phyloP scores from a whole-genome alignment of 2,329 filamentous ascomycete species.

The Pseudogymnoascus sp. region DNA sequence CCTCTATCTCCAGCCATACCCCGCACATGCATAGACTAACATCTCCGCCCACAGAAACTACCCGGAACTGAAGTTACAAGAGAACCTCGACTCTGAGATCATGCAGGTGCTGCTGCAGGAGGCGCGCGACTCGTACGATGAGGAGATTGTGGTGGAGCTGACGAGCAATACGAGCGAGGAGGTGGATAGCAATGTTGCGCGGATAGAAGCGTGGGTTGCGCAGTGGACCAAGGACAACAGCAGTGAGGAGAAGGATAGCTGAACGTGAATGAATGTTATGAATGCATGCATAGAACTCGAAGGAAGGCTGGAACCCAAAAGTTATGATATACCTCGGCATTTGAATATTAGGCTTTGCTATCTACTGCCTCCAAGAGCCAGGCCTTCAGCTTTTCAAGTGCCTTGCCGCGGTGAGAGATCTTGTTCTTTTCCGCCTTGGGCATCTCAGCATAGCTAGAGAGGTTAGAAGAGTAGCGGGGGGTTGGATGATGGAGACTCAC shows the following conservation, averaged over 20 bases:
- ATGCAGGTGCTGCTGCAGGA: slow-evolving; percentile 93
- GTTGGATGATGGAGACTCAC: slow-evolving; percentile 17
- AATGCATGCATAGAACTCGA: neutral
- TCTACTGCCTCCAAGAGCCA: slow-evolving; percentile 49
- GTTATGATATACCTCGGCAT: neutral
- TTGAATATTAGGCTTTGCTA: neutral
- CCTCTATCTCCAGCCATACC: neutral
- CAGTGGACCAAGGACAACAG: slow-evolving; percentile 68
- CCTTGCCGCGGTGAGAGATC: slow-evolving; percentile 83
- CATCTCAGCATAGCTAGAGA: slow-evolving; percentile 78
- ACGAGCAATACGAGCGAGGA: slow-evolving; percentile 73
- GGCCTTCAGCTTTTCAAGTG: slow-evolving; percentile 74
- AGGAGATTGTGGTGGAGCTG: slow-evolving; percentile 82
- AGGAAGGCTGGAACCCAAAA: neutral
- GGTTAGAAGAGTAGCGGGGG: slow-evolving; percentile 10
- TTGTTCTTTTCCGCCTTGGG: slow-evolving; percentile 78
- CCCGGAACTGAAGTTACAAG: slow-evolving; percentile 77
- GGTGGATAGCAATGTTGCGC: slow-evolving; percentile 79
- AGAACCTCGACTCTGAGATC: slow-evolving; percentile 95
- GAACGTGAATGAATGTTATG: neutral
- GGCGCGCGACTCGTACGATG: slow-evolving; percentile 76
- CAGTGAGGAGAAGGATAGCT: slow-evolving; percentile 11
- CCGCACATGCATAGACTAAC: neutral
- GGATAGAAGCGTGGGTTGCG: slow-evolving; percentile 73
- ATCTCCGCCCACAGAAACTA: slow-evolving; percentile 55